These are phyloP conservation scores for Suillus brevipes DNA, from an alignment of 768 basidiomycete species.

Conservation along the genomic window DNA sequence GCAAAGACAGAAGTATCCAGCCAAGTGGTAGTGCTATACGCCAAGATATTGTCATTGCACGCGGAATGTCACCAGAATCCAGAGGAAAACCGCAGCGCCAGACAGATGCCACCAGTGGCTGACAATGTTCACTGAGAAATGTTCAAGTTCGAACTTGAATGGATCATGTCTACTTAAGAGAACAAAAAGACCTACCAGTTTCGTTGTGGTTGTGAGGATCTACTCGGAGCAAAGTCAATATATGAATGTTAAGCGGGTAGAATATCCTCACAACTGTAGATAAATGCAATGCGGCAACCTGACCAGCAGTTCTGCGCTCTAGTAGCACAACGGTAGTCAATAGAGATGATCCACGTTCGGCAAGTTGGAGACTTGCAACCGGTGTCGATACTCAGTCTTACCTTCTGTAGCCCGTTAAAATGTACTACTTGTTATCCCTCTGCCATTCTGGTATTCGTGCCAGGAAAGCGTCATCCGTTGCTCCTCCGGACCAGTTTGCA, in stretches of 20 bases:
- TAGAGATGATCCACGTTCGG: slow-evolving; percentile 7
- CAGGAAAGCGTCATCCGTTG: slow-evolving; percentile 42
- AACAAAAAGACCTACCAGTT: slow-evolving; percentile 48
- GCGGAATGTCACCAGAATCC: slow-evolving; percentile 55
- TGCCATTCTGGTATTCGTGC: slow-evolving; percentile 69
- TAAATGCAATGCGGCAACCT: slow-evolving; percentile 60
- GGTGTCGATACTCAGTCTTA: slow-evolving; percentile 31
- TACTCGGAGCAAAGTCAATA: slow-evolving; percentile 30
- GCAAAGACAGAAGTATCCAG: slow-evolving; percentile 58
- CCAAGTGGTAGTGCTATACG: slow-evolving; percentile 58
- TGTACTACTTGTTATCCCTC: slow-evolving; percentile 74
- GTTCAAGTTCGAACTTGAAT: too few relatives aligned
- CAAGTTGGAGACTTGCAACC: slow-evolving; percentile 9
- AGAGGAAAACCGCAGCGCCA: slow-evolving; percentile 62
- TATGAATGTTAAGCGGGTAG: slow-evolving; percentile 12
- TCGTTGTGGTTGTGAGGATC: slow-evolving; percentile 84
- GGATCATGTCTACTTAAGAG: slow-evolving; percentile 3
- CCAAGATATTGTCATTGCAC: slow-evolving; percentile 48
- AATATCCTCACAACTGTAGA: slow-evolving; percentile 61
- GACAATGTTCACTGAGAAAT: slow-evolving; percentile 75
- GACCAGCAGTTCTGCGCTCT: slow-evolving; percentile 63
- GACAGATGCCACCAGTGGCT: slow-evolving; percentile 78
- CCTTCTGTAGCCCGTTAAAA: slow-evolving; percentile 69
- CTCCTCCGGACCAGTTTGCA: slow-evolving; percentile 7
- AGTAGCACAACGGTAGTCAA: slow-evolving; percentile 7